Evolutionary conservation across 108 stramenopile species (phyloP).

Genomic region (Fistulifera solaris): DNA sequence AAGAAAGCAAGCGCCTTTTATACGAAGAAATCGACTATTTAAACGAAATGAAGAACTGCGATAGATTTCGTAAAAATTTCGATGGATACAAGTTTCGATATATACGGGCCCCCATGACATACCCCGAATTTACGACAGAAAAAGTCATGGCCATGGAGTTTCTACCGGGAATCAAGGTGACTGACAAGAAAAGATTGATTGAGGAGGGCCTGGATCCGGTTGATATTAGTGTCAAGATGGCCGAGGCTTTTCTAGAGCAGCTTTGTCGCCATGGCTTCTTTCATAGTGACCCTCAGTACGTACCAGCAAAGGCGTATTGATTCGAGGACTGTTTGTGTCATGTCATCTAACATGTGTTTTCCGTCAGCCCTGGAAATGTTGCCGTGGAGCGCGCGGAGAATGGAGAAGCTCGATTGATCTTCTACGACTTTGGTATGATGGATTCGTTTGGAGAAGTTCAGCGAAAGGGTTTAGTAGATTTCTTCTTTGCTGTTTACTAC

Average conservation of each 20-base stretch:
- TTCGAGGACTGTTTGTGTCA: neutral
- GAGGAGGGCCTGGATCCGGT: slow-evolving; percentile 66
- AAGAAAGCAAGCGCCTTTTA: slow-evolving; percentile 85
- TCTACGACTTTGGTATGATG: slow-evolving; percentile 99
- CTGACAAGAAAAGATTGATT: slow-evolving; percentile 61
- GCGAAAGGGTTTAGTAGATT: slow-evolving; percentile 81
- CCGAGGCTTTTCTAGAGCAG: slow-evolving; percentile 92
- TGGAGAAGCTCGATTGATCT: slow-evolving; percentile 78
- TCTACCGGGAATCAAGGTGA: slow-evolving; percentile 91
- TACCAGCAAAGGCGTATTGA: neutral
- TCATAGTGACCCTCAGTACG: slow-evolving; percentile 10
- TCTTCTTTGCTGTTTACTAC: slow-evolving; percentile 87
- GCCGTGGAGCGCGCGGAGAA: slow-evolving; percentile 72
- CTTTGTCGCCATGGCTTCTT: slow-evolving; percentile 94
- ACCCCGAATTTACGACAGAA: slow-evolving; percentile 73
- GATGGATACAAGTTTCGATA: slow-evolving; percentile 66
- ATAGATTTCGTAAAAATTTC: slow-evolving; percentile 77
- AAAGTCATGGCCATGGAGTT: slow-evolving; percentile 94
- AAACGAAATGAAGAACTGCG: slow-evolving; percentile 81
- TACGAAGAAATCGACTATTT: slow-evolving; percentile 96
- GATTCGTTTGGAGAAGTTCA: slow-evolving; percentile 76
- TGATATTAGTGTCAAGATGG: slow-evolving; percentile 78
- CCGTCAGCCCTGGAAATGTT: slow-evolving; percentile 81
- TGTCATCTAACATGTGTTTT: slow-evolving; percentile 13
- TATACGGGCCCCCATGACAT: slow-evolving; percentile 85